Percentiles rank a stretch among this genome's conserved stretches.
Conservation (phyloP, 2,329 filamentous ascomycete genomes). For the Cladorrhinum sp. region DNA sequence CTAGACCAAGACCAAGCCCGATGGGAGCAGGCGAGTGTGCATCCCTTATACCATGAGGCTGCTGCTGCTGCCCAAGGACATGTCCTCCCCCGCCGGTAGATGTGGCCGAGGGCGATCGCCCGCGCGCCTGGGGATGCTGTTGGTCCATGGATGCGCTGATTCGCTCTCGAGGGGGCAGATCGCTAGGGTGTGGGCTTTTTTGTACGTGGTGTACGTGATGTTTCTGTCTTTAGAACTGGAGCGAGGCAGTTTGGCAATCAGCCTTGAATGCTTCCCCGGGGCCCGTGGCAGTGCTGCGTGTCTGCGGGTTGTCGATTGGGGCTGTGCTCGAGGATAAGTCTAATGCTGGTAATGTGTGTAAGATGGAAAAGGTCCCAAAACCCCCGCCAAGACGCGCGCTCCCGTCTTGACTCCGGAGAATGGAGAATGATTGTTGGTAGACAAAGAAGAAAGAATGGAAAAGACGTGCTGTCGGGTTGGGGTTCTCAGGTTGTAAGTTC, state of each 20-base stretch:
- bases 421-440: background rate
- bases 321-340: conserved; percentile 36
- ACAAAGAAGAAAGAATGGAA: background rate
- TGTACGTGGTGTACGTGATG: conserved; percentile 25
- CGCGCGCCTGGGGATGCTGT: conserved; percentile 46
- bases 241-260: conserved; percentile 48
- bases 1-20: conserved; percentile 54
- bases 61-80: conserved; percentile 43
- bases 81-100: conserved; percentile 24
- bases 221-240: conserved; percentile 36
- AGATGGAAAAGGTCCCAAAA: background rate
- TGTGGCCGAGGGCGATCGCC: conserved; percentile 60
- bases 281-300: conserved; percentile 39
- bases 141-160: conserved; percentile 46
- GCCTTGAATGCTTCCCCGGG: conserved; percentile 37
- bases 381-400: background rate
- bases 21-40: conserved; percentile 58
- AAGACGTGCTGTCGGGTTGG: too few species aligned
- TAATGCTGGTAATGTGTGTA: background rate
- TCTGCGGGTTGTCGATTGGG: conserved; percentile 34
- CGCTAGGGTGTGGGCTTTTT: conserved; percentile 16
- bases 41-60: conserved; percentile 62
- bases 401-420: background rate
- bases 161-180: conserved; percentile 1
- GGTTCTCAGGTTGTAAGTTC: background rate